phyloP scores from a whole-genome alignment of 805 yeast genomes.

The Nakazawaea laoshanensis region DNA sequence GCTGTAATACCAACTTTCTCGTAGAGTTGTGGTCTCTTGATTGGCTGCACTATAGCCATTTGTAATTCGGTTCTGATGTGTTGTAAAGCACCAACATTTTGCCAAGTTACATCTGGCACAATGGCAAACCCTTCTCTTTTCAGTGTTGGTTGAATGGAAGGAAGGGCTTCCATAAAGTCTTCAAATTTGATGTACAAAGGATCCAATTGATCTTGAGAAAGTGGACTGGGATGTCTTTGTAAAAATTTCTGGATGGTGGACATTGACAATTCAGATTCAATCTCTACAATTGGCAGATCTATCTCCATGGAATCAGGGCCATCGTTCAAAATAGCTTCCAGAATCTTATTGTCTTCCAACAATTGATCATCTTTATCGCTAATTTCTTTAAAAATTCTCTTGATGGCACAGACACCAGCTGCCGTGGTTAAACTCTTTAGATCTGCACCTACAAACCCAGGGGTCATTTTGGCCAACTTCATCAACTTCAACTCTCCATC shows the following conservation, averaged over 20 bases:
- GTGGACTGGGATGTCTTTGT: constrained; percentile 66
- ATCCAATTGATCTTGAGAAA: constrained; percentile 65
- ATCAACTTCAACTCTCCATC: constrained; percentile 64
- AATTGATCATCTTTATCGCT: constrained; percentile 30
- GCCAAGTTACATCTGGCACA: constrained; percentile 96
- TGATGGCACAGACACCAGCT: constrained; percentile 91
- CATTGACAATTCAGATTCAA: constrained; percentile 6
- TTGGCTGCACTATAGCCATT: constrained; percentile 97
- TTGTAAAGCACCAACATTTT: constrained; percentile 83
- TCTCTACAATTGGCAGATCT: constrained; percentile 4
- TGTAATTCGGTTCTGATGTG: constrained; percentile 82
- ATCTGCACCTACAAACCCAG: constrained; percentile 98
- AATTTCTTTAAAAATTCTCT: constrained; percentile 70
- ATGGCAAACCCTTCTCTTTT: constrained; percentile 98
- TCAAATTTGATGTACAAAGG: constrained; percentile 68
- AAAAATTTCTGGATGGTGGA: constrained; percentile 72
- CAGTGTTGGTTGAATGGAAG: constrained; percentile 93
- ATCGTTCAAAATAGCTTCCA: constrained; percentile 7
- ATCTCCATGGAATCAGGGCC: constrained; percentile 16
- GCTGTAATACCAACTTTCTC: constrained; percentile 90
- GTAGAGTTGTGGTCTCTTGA: constrained; percentile 83
- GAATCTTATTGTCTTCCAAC: constrained; percentile 12
- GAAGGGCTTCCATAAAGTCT: constrained; percentile 80
- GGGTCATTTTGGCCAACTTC: constrained; percentile 82
- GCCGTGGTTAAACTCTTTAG: constrained; percentile 89